phyloP scores from a whole-genome alignment of 1,139 yeast genomes.

The Kluyveromyces sp. region DNA sequence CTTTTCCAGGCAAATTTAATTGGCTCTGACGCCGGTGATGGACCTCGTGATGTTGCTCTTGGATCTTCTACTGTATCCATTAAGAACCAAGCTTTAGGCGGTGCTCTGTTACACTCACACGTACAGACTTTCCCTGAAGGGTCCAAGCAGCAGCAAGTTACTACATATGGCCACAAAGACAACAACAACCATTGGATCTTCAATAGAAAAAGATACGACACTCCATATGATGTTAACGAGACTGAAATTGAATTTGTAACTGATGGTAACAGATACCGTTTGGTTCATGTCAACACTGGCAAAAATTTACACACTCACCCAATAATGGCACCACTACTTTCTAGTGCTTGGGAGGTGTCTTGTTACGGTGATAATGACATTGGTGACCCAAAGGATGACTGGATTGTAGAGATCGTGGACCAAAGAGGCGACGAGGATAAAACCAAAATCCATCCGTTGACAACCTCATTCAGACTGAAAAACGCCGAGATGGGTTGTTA shows the following conservation, averaged over 20 bases:
- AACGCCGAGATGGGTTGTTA: constrained; percentile 71
- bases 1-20: constrained; percentile 88
- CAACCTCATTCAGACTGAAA: constrained; percentile 75
- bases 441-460: constrained; percentile 69
- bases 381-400: constrained; percentile 90
- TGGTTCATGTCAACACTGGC: constrained; percentile 75
- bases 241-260: constrained; percentile 50
- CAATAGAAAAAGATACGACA: constrained; percentile 61
- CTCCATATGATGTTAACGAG: constrained; percentile 45
- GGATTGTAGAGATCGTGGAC: constrained; percentile 85
- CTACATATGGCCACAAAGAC: constrained; percentile 91
- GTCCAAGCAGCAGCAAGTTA: constrained; percentile 91
- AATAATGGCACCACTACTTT: constrained; percentile 72
- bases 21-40: constrained; percentile 74
- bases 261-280: constrained; percentile 71
- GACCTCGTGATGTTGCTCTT: constrained; percentile 81
- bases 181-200: constrained; percentile 84
- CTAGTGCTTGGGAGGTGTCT: constrained; percentile 74
- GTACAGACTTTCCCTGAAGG: constrained; percentile 92
- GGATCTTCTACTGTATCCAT: constrained; percentile 73
- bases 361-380: constrained; percentile 81
- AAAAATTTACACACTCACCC: constrained; percentile 88
- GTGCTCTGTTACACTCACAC: constrained; percentile 92
- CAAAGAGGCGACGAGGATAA: constrained; percentile 67
- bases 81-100: constrained; percentile 86